These are phyloP conservation scores for Talaromyces ruber DNA, from an alignment of 495 filamentous ascomycete genomes.

Conservation along the genomic window DNA sequence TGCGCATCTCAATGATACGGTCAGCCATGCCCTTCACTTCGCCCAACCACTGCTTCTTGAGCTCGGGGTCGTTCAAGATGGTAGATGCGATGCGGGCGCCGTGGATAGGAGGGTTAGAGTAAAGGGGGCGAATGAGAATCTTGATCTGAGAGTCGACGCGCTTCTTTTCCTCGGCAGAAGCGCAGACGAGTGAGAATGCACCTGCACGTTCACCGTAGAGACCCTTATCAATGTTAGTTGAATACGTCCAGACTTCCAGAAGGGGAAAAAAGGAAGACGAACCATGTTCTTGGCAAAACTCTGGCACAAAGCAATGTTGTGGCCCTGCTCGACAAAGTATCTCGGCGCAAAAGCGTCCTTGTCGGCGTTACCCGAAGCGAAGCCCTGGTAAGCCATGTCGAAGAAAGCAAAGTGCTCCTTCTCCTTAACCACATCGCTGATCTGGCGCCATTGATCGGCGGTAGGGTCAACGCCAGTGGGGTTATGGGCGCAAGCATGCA, in stretches of 20 bases:
- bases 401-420: constrained; percentile 93
- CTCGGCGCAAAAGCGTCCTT: constrained; percentile 87
- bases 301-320: constrained; percentile 82
- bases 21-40: constrained; percentile 99
- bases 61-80: constrained; percentile 79
- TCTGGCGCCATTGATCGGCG: constrained; percentile 84
- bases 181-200: constrained; percentile 88
- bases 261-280: constrained; percentile 9
- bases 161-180: constrained; percentile 82
- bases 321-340: constrained; percentile 87
- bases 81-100: constrained; percentile 88
- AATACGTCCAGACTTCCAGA: not conserved
- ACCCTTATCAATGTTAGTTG: constrained; percentile 42
- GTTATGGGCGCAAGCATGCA: constrained; percentile 98
- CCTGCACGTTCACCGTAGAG: constrained; percentile 98
- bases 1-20: constrained; percentile 97
- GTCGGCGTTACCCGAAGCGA: constrained; percentile 87
- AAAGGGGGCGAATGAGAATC: constrained; percentile 92
- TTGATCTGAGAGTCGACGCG: constrained; percentile 96
- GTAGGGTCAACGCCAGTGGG: constrained; percentile 96
- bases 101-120: constrained; percentile 96
- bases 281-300: constrained; percentile 99
- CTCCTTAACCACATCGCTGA: constrained; percentile 81
- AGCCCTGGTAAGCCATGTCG: constrained; percentile 99
- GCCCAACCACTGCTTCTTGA: constrained; percentile 89